Evolutionary conservation across 225 moss, liverwort and hornwort species (phyloP).

Genomic region (Pseudoscleropodium purum): DNA sequence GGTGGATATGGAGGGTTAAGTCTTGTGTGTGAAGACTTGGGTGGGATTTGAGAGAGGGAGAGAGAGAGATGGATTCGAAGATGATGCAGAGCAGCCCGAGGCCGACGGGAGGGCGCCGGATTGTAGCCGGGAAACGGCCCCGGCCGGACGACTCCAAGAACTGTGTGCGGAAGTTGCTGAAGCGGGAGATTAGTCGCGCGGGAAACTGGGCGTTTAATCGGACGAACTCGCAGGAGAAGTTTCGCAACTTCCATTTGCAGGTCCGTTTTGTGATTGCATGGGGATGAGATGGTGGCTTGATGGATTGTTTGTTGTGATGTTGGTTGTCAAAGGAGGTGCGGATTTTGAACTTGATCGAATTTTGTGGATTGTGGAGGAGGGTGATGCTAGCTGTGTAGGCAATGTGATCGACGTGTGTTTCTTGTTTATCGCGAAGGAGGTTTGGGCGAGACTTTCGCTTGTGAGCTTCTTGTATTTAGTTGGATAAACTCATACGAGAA

Average conservation of each 20-base stretch:
- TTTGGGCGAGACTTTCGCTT: not conserved
- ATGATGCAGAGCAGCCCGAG: conserved; percentile 85
- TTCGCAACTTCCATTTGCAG: conserved; percentile 96
- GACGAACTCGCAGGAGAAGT: conserved; percentile 98
- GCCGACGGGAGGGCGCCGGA: conserved; percentile 63
- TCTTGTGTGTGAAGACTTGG: not conserved
- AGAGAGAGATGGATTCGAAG: conserved; percentile 22
- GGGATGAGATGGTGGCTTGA: not conserved
- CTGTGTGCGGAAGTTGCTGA: conserved; percentile 85
- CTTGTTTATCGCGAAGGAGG: not conserved
- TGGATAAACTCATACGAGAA: not conserved
- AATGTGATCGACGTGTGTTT: not conserved
- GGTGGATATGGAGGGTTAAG: conserved; percentile 2
- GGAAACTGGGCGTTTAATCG: conserved; percentile 98
- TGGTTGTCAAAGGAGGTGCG: not conserved
- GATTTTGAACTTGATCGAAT: not conserved
- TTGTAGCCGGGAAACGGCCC: conserved; percentile 77
- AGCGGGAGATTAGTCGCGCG: conserved; percentile 91
- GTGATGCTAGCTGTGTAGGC: not conserved
- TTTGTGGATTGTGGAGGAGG: not conserved
- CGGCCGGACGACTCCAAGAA: conserved; percentile 75
- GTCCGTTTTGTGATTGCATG: conserved; percentile 2
- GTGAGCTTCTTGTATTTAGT: not conserved
- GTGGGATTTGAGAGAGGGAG: not conserved
- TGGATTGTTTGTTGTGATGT: not conserved